These are phyloP conservation scores for Chaetoceros muelleri DNA, from an alignment of 108 stramenopile species.

Conservation along the genomic window DNA sequence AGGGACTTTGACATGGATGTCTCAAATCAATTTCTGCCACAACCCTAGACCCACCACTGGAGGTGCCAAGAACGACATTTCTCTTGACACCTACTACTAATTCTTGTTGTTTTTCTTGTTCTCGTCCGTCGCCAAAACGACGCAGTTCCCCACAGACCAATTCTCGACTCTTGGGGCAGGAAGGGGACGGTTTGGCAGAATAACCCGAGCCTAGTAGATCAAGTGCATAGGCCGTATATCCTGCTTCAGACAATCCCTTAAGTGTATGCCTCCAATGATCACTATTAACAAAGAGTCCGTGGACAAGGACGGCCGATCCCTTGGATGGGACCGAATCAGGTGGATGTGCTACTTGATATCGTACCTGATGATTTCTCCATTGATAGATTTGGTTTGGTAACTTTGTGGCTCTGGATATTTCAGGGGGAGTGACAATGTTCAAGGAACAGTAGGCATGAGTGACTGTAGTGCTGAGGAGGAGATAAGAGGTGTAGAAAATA, in stretches of 20 bases:
- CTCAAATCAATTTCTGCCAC: conserved; percentile 41
- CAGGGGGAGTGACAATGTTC: conserved; percentile 17
- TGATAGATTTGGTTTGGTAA: conserved; percentile 55
- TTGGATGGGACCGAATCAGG: conserved; percentile 21
- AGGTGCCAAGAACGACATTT: conserved; percentile 47
- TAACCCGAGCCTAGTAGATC: conserved; percentile 89
- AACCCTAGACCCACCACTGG: conserved; percentile 26
- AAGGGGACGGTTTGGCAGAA: conserved; percentile 61
- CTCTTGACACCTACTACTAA: conserved; percentile 11
- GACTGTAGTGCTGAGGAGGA: too few relatives aligned
- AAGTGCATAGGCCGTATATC: conserved; percentile 67
- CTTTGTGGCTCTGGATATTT: conserved; percentile 54
- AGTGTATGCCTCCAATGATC: conserved; percentile 79
- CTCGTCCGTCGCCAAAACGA: conserved; percentile 26
- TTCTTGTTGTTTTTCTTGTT: conserved; percentile 9
- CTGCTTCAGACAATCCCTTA: conserved; percentile 33
- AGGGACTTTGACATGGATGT: conserved; percentile 60
- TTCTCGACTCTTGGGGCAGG: conserved; percentile 30
- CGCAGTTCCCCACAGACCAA: conserved; percentile 50
- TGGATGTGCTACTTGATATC: conserved; percentile 72
- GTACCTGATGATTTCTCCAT: conserved; percentile 57
- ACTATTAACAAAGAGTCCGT: conserved; percentile 76
- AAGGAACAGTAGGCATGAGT: too few relatives aligned
- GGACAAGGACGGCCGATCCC: conserved; percentile 40
- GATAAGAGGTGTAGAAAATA: too few relatives aligned